Evolutionary conservation across 1,139 yeast genomes (phyloP), one percentile per base, ranked within the genome.

Genomic region (Saccharomyces hybrid): DNA sequence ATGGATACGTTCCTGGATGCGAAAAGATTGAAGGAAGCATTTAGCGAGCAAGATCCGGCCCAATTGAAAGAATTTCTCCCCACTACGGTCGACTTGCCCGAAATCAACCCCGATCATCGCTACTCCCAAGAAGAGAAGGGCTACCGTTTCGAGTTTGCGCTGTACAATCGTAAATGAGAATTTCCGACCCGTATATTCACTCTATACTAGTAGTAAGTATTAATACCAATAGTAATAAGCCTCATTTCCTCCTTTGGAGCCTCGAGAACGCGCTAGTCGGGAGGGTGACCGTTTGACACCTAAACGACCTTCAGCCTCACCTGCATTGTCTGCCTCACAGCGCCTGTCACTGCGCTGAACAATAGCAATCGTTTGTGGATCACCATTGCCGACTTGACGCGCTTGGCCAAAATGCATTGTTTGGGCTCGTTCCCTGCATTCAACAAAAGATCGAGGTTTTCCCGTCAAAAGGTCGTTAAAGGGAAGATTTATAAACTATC

Each of bases 1-100:
- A 77, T 84, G 76, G 95, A 90, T 64, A 82, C 90, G 3, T 88
- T 82, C 54, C 60, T 73, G 6, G 63, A 71, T 53, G 60, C 58
- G 9, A 56, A 57, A 2, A 58, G 57, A 50, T 57, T 72, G 34
- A 28, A 47, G 2, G 47, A 51, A 2, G 53, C 60, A 48, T 71
- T 67, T 48, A n/a, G 49, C 14, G 67, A 62, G 38, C 50, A 52
- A 31, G n/a, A 50, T n/a, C 46, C 54, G 14, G 49, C 49, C 9
- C 50, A 54, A 4, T 48, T 66, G n/a, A 11, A 41, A 13, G 42
- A 48, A 4, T 66, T 64, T 53, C 48, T 67, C 7, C 70, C 69
- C 9, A 20, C 54, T 3, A 48, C 34, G 5, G 63, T 61, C 2
- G 55, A 51, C 13, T 56, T 63, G 30, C 63, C 67, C 8, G 50